Conservation (phyloP, 2,329 filamentous ascomycete genomes). For the Tolypocladium tropicale region DNA sequence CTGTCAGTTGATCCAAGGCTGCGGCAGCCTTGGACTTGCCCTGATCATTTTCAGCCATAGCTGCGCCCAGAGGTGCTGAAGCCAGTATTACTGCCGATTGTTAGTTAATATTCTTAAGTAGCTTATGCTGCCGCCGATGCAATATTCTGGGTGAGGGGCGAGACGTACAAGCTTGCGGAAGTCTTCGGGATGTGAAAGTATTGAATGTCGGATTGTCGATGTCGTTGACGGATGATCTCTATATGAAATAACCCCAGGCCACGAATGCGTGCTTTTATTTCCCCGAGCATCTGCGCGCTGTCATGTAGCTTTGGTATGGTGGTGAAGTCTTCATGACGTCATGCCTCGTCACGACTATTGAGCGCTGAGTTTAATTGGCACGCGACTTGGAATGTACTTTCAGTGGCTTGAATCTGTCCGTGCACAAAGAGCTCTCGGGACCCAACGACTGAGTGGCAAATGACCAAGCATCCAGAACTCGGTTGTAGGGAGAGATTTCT, state of each 20-base stretch:
- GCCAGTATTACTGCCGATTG: no score
- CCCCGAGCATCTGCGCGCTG: not conserved
- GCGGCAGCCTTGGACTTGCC: not conserved
- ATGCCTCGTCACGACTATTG: not conserved
- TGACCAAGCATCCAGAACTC: not conserved
- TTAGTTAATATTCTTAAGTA: no score
- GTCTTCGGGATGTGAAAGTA: not conserved
- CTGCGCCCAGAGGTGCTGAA: no score
- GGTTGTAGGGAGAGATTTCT: no score
- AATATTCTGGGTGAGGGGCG: no score
- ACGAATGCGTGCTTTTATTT: not conserved
- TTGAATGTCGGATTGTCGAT: not conserved
- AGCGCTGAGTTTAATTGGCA: not conserved
- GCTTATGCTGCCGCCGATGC: no score
- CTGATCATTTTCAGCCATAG: not conserved
- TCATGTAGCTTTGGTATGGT: not conserved
- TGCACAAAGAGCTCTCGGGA: not conserved
- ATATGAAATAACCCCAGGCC: not conserved
- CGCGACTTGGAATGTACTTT: not conserved
- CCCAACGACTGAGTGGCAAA: not conserved
- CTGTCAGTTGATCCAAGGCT: not conserved
- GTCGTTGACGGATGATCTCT: not conserved
- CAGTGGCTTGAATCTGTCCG: not conserved
- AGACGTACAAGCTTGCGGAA: not conserved
- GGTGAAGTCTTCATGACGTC: not conserved